Percentiles rank a stretch among this genome's conserved stretches.
Evolutionary conservation across 768 basidiomycete species (phyloP).

Genomic region (Termitomyces sp.): DNA sequence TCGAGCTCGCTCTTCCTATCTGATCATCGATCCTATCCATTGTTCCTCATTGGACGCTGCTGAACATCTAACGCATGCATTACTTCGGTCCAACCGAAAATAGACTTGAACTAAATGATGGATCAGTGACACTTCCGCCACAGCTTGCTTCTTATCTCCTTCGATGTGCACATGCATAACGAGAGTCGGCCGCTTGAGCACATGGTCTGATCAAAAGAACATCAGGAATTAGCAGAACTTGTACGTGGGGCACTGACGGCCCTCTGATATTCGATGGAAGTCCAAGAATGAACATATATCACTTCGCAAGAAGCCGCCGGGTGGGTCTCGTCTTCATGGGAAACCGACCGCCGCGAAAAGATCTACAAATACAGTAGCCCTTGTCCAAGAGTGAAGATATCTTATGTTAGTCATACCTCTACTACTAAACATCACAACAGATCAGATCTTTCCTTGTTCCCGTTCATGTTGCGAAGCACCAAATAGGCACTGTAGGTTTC

Average conservation of each 20-base stretch:
- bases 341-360: neutral
- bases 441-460: neutral
- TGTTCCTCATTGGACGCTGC: slow-evolving; percentile 12
- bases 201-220: neutral
- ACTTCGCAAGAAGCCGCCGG: neutral
- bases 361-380: neutral
- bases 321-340: neutral
- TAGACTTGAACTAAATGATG: neutral
- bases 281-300: neutral
- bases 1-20: slow-evolving; percentile 5
- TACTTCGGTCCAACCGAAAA: neutral
- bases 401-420: neutral
- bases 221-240: neutral
- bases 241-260: neutral
- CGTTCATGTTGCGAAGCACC: neutral
- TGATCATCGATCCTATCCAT: slow-evolving; percentile 10
- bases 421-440: neutral
- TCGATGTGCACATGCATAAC: neutral
- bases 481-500: neutral
- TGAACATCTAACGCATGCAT: neutral
- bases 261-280: neutral
- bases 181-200: neutral
- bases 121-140: neutral
- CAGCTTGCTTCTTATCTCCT: neutral
- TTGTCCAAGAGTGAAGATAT: neutral